These are phyloP conservation scores for Wickerhamomyces queroliae DNA, from an alignment of 805 yeast genomes.

Conservation along the genomic window DNA sequence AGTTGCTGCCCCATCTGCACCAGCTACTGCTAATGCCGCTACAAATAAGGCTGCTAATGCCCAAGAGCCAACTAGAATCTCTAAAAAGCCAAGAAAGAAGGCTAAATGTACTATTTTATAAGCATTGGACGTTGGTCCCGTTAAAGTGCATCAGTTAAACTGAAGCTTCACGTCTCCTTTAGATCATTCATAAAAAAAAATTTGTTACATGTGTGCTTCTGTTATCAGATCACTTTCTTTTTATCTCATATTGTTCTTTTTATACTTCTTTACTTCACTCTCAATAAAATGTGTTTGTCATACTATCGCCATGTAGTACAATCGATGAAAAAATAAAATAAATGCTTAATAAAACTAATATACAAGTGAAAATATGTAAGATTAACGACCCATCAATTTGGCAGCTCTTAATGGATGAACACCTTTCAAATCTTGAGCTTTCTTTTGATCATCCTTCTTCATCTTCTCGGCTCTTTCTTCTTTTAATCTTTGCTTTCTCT, in stretches of 20 bases:
- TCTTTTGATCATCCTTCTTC: slow-evolving; percentile 24
- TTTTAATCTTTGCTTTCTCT: slow-evolving; percentile 53
- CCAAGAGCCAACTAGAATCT: neutral
- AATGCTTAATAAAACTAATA: neutral
- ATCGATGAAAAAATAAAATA: neutral
- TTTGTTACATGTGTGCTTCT: too few species aligned
- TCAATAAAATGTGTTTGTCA: too few species aligned
- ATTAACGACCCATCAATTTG: slow-evolving; percentile 31
- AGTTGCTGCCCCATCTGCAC: neutral
- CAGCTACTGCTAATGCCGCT: slow-evolving; percentile 4
- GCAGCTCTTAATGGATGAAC: slow-evolving; percentile 68
- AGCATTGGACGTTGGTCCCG: too few species aligned
- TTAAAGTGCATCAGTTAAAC: too few species aligned
- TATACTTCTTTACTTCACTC: slow-evolving; percentile 3
- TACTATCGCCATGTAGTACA: too few species aligned
- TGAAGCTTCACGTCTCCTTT: neutral
- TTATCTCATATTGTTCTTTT: slow-evolving; percentile 1
- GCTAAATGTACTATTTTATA: slow-evolving; percentile 45
- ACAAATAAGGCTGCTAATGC: neutral
- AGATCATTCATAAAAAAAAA: neutral
- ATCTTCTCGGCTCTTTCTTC: slow-evolving; percentile 38
- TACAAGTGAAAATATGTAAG: neutral
- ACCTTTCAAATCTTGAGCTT: slow-evolving; percentile 15
- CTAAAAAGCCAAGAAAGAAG: slow-evolving; percentile 28
- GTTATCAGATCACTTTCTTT: neutral